phyloP scores from a whole-genome alignment of 2,329 filamentous ascomycete genomes.

The Diaporthe citri region DNA sequence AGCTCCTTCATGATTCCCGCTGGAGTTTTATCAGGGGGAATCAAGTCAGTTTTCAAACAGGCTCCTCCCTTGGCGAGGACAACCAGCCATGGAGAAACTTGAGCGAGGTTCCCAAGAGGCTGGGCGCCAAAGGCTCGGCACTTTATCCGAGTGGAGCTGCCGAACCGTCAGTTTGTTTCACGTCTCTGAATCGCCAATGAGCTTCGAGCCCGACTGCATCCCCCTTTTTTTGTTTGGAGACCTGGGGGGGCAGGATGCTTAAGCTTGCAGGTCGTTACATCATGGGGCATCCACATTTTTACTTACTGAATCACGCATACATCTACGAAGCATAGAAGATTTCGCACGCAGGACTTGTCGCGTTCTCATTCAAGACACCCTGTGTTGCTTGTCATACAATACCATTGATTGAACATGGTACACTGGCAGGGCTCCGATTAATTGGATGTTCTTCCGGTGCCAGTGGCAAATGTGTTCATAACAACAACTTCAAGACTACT shows the following conservation, averaged over 20 bases:
- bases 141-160: slow-evolving; percentile 16
- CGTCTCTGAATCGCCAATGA: background rate
- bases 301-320: background rate
- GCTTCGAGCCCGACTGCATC: background rate
- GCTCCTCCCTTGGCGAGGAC: slow-evolving; percentile 13
- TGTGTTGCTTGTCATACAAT: background rate
- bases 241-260: background rate
- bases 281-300: background rate
- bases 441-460: background rate
- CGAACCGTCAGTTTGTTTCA: background rate
- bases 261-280: background rate
- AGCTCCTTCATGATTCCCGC: background rate
- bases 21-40: background rate
- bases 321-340: background rate
- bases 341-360: too few species aligned
- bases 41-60: slow-evolving; percentile 24
- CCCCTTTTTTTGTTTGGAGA: slow-evolving; percentile 9
- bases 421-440: too few species aligned
- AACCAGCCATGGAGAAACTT: slow-evolving; percentile 19
- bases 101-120: background rate
- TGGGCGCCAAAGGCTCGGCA: slow-evolving; percentile 25
- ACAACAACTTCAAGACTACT: background rate
- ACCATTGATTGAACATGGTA: background rate
- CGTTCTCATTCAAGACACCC: background rate
- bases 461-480: too few species aligned